Base-by-base conservation (phyloP, 176 grass and related monocot species). In the Cymbopogon citratus region DNA sequence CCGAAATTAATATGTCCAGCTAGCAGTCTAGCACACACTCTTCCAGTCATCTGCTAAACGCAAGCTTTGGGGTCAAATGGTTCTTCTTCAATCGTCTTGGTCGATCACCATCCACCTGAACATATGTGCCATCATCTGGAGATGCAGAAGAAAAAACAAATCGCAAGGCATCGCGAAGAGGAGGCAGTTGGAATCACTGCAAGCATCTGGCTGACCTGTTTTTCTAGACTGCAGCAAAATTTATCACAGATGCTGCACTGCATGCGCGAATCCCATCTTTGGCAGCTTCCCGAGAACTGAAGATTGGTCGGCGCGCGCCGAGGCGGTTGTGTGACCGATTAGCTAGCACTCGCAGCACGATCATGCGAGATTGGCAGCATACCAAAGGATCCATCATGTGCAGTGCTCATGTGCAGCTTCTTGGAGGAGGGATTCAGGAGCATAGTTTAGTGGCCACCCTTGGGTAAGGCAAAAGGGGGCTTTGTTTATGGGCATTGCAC, bases 351-450 rank as follows among this genome's bases (percentile, higher is more conserved):
- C n/a, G n/a, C n/a, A 59, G 34, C 77, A 66, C 31, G 70, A 80
- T 73, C 77, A 44, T 57, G 69, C 49, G 9, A 21, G 87, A 80
- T 12, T 64, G 23, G 26, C 48, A 33, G 41, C 38, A 67, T 63
- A 68, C 49, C 67, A 74, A 72, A 86, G 63, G 29, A 44, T 76
- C 77, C 89, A 91, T 88, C 89, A 91, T 88, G 78, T 85, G 89
- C 57, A 54, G 49, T 82, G 89, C 57, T 88, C 89, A 91, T 88
- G 78, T 85, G 89, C 46, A 54, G 40, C 48, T 74, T 75, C 81
- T 91, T 52, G 85, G 74, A 85, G 57, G 74, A 80, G 85, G 66
- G 46, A 52, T 83, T 28, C 54, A 60, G 72, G 62, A 73, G 46
- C 67, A 61, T 78, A 60, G 69, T 78, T 85, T 81, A 85, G 68